These are phyloP conservation scores for Aspergillus cavernicola DNA, from an alignment of 495 filamentous ascomycete genomes.

Conservation along the genomic window DNA sequence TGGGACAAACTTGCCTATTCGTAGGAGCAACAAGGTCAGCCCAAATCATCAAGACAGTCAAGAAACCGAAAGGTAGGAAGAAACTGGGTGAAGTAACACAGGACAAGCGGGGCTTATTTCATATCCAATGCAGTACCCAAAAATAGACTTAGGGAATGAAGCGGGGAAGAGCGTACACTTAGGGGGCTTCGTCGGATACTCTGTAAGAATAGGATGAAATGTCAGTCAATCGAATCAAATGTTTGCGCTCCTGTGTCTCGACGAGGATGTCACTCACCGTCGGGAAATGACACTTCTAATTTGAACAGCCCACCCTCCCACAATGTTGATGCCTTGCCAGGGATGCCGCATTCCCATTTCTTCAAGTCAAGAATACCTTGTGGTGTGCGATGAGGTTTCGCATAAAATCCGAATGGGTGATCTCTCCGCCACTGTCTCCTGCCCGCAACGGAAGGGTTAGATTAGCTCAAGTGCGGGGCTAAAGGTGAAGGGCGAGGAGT, in stretches of 20 bases:
- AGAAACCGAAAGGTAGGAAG: not conserved
- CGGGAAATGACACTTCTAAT: constrained; percentile 85
- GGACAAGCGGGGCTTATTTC: not conserved
- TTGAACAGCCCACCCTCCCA: constrained; percentile 98
- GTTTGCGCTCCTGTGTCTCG: not conserved
- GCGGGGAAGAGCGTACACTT: constrained; percentile 67
- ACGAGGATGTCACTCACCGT: constrained; percentile 60
- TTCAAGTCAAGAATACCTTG: constrained; percentile 87
- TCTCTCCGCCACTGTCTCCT: constrained; percentile 97
- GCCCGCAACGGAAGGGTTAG: constrained; percentile 7
- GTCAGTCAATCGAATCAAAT: constrained; percentile 16
- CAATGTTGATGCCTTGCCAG: constrained; percentile 90
- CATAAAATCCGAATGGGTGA: constrained; percentile 97
- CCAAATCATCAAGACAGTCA: too few species aligned
- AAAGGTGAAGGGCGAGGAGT: not conserved
- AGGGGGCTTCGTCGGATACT: constrained; percentile 97
- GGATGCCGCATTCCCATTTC: constrained; percentile 93
- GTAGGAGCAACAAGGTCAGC: not conserved
- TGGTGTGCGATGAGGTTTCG: constrained; percentile 74
- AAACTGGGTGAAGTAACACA: not conserved
- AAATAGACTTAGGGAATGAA: not conserved
- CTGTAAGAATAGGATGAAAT: constrained; percentile 48
- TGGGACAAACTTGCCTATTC: constrained; percentile 87
- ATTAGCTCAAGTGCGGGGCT: constrained; percentile 13
- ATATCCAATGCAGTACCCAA: not conserved